Evolutionary conservation across 305 asterid species (phyloP), one percentile per base, ranked within the genome.

Genomic region (Solanum aculeatissimum): DNA sequence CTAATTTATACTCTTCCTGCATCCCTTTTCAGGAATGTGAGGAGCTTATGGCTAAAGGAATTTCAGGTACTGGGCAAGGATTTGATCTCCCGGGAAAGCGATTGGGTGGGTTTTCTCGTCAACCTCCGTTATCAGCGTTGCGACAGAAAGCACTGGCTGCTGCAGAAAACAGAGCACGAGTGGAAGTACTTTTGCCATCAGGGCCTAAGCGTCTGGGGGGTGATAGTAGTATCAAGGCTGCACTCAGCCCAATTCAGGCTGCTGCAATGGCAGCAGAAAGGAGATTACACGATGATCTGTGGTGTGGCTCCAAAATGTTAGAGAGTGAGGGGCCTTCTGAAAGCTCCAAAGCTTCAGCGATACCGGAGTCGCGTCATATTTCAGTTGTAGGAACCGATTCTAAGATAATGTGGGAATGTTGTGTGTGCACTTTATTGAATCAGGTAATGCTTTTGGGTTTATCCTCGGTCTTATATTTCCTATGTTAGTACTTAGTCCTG

Each of bases 211-310:
- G 92, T 54, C 90, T 95, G 9, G 98, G 97, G 77, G 98, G 98
- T 45, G 95, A 92, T 86, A 89, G 86, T 77, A 86, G 90, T 87
- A 93, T 95, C 72, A 95, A 85, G 87, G 91, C 92, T 82, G 91
- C 86, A 68, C 89, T 94, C 63, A 93, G 92, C 86, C 96, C 98
- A 58, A 85, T 91, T 87, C 98, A 94, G 88, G 98, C 96, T 84
- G 98, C 98, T 45, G 98, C 98, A n/a, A 93, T 95, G 98, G 98
- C 97, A 81, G 97, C 98, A 15, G 97, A 94, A 88, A 93, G 94
- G 90, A 93, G 98, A 71, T 90, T 93, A 43, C 95, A 87, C 11
- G 98, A 95, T 80, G 98, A 95, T 79, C 68, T 90, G 78, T 94
- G 98, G 97, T 94, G 98, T 84, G 97, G 94, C 53, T 95, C 98